These are phyloP conservation scores for Metarhizium anisopliae DNA, from an alignment of 2,329 filamentous ascomycete species.

Conservation along the genomic window DNA sequence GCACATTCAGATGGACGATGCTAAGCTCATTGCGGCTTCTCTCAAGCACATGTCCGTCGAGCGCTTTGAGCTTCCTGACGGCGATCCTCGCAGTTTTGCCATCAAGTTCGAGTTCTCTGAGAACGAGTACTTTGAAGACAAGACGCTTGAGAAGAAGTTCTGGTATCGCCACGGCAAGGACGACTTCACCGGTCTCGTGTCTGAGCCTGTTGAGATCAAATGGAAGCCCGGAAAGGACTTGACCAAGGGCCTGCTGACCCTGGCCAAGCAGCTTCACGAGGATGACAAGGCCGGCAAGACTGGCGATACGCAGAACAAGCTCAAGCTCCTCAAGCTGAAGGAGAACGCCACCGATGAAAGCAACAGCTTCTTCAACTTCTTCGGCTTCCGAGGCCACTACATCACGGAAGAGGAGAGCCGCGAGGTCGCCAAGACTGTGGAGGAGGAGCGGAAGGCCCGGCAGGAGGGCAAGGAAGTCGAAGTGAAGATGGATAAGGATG, in stretches of 20 bases:
- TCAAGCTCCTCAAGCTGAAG: conserved; percentile 44
- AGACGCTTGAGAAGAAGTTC: conserved; percentile 81
- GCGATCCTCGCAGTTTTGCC: conserved; percentile 71
- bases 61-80: conserved; percentile 69
- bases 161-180: conserved; percentile 66
- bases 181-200: conserved; percentile 69
- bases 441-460: conserved; percentile 43
- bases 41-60: conserved; percentile 64
- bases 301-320: conserved; percentile 35
- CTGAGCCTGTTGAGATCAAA: conserved; percentile 77
- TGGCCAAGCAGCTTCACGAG: conserved; percentile 61
- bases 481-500: conserved; percentile 48
- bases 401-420: conserved; percentile 65
- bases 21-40: conserved; percentile 54
- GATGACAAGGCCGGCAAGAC: conserved; percentile 38
- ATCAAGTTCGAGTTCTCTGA: conserved; percentile 70
- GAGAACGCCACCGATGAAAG: conserved; percentile 53
- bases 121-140: conserved; percentile 77
- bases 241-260: conserved; percentile 69
- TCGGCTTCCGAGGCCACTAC: conserved; percentile 65
- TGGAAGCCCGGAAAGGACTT: conserved; percentile 79
- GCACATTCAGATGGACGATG: conserved; percentile 76
- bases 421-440: conserved; percentile 50
- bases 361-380: conserved; percentile 81
- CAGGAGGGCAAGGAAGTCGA: conserved; percentile 42